phyloP scores from a whole-genome alignment of 768 basidiomycete species.

The Russula abietina region DNA sequence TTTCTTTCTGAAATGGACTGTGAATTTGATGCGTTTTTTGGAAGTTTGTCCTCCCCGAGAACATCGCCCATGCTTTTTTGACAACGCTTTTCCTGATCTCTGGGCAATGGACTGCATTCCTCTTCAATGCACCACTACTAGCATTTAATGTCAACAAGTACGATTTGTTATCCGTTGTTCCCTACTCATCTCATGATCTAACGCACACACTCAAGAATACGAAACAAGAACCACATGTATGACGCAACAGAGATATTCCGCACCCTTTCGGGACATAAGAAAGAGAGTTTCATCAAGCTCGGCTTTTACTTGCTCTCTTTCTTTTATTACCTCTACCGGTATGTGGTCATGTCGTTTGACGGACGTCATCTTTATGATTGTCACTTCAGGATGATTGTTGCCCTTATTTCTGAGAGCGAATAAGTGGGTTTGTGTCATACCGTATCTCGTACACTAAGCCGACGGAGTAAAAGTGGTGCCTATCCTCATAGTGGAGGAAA shows the following conservation, averaged over 20 bases:
- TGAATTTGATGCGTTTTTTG: neutral
- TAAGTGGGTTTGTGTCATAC: conserved; percentile 22
- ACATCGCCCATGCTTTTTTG: conserved; percentile 89
- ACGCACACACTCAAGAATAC: conserved; percentile 51
- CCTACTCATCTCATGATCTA: neutral
- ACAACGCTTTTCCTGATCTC: conserved; percentile 85
- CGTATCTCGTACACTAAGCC: neutral
- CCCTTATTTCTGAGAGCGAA: conserved; percentile 44
- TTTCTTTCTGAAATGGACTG: neutral
- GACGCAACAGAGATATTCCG: conserved; percentile 99
- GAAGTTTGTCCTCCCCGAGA: conserved; percentile 96
- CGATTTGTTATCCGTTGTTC: conserved; percentile 30
- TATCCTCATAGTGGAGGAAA: conserved; percentile 1
- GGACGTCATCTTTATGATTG: neutral
- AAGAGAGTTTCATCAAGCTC: conserved; percentile 91
- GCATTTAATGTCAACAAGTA: conserved; percentile 93
- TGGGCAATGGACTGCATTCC: conserved; percentile 92
- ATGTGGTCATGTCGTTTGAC: conserved; percentile 29
- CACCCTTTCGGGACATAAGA: conserved; percentile 89
- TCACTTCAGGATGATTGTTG: conserved; percentile 44
- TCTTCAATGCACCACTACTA: conserved; percentile 85
- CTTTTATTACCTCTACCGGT: conserved; percentile 91
- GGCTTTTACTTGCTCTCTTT: conserved; percentile 89
- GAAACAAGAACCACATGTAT: conserved; percentile 94
- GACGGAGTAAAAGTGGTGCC: neutral